These are phyloP conservation scores for Hyphopichia fennica DNA, from an alignment of 1,139 yeast genomes.

Conservation along the genomic window DNA sequence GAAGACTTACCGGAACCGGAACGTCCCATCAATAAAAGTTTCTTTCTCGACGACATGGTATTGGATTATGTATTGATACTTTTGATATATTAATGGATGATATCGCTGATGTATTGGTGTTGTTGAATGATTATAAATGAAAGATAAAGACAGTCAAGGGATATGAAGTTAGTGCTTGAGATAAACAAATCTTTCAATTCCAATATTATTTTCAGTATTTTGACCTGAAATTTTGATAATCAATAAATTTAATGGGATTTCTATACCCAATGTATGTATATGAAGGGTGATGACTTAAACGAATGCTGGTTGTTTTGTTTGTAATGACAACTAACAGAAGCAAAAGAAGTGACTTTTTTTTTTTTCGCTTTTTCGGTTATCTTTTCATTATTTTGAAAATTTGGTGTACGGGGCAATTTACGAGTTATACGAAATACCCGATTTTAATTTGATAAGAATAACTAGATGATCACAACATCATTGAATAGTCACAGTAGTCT, in stretches of 20 bases:
- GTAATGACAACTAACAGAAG: not conserved
- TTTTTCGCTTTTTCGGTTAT: not conserved
- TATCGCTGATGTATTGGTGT: not conserved
- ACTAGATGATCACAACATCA: no score
- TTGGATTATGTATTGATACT: not conserved
- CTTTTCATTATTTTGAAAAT: not conserved
- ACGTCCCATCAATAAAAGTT: slow-evolving; percentile 70
- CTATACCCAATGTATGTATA: no score
- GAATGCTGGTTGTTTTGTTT: not conserved
- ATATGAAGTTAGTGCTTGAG: no score
- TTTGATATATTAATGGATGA: not conserved
- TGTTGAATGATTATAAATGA: no score
- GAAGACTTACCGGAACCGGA: slow-evolving; percentile 97
- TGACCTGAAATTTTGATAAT: no score
- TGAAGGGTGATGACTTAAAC: not conserved
- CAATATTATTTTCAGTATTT: no score
- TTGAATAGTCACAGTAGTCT: no score
- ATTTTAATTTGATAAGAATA: no score
- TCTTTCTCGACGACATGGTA: slow-evolving; percentile 37
- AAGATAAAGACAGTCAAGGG: no score
- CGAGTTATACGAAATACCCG: no score
- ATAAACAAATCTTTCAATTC: no score
- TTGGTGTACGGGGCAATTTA: not conserved
- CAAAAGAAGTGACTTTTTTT: not conserved
- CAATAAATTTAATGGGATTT: no score